Evolutionary conservation across 768 basidiomycete genomes (phyloP).

Genomic region (Phylloporus arenicola): DNA sequence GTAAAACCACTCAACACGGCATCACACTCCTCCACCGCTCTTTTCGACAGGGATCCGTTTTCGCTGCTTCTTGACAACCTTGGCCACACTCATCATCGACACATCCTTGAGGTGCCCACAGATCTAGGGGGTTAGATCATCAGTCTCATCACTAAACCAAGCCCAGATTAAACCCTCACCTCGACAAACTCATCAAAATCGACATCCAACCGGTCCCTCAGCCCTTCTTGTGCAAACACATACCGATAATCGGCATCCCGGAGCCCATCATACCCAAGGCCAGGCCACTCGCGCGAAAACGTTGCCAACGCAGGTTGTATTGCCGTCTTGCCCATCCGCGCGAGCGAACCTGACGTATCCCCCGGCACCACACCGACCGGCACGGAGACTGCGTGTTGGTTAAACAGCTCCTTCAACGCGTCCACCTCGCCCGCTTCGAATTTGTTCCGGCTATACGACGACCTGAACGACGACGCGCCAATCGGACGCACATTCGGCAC

Average conservation of each 20-base stretch:
- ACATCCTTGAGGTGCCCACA: slow-evolving; percentile 72
- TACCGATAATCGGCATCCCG: slow-evolving; percentile 62
- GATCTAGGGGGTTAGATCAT: slow-evolving; percentile 38
- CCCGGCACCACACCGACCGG: background rate
- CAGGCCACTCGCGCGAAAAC: slow-evolving; percentile 32
- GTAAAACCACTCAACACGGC: background rate
- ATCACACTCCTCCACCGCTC: slow-evolving; percentile 27
- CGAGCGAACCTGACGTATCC: background rate
- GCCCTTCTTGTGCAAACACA: slow-evolving; percentile 73
- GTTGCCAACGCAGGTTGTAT: slow-evolving; percentile 41
- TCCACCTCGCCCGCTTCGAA: slow-evolving; percentile 51
- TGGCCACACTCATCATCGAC: slow-evolving; percentile 38
- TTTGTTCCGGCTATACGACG: slow-evolving; percentile 44
- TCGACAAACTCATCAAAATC: slow-evolving; percentile 87
- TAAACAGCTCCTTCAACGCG: slow-evolving; percentile 37
- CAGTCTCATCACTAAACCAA: background rate
- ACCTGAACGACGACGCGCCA: slow-evolving; percentile 8
- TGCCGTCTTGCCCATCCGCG: slow-evolving; percentile 36
- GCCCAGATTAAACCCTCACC: slow-evolving; percentile 38
- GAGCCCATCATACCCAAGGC: slow-evolving; percentile 53
- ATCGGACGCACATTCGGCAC: background rate
- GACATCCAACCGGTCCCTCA: slow-evolving; percentile 48
- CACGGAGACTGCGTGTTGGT: slow-evolving; percentile 1
- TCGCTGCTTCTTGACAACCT: slow-evolving; percentile 32
- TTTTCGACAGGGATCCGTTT: slow-evolving; percentile 45